Evolutionary conservation across 2,329 filamentous ascomycete species (phyloP), one percentile per base, ranked within the genome.

Genomic region (Didymella segeticola): DNA sequence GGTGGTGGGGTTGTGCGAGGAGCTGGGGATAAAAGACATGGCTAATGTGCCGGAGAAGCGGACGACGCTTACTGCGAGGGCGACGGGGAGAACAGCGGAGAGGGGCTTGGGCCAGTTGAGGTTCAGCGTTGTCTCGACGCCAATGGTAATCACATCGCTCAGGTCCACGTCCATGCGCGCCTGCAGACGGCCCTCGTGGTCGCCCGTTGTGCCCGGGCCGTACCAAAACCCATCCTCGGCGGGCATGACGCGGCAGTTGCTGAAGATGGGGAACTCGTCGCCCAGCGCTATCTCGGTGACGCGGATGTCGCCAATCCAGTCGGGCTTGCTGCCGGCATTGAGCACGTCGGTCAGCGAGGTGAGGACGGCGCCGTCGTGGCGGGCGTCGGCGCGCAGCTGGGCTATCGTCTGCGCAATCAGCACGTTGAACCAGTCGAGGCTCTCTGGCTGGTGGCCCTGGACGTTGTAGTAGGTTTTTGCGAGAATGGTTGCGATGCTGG

Each of bases 381-480:
- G 90, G 2, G 95, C 95, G 68, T 98, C 96, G 63, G 89, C 91
- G 55, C 95, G 84, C 67, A 98, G 90, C 74, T 99, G 95, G 0
- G 95, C 93, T 61, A 99, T 96, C 0, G 95, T 96, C 77, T 99
- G 95, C 2, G 93, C 95, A 45, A 98, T 88, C 49, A 99, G 81
- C 22, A 99, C 95, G 72, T 99, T 99, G 82, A 99, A 98, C 95
- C 95, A 99, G 76, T 99, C 95, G 56, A 99, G 78, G 53, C 90
- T 96, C 76, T 99, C 95, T 1, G 95, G 95, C 75, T 98, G 95
- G 74, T 99, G 95, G 56, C 91, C 92, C 65, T 96, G 85, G 36
- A 95, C 91, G 70, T 96, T 96, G 79, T 99, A 99, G 76, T 97
- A 99, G 19, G 95, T 98, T 79, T 99, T 99, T 65, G 88, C 89